Evolutionary conservation across 148 eudicot species (phyloP), one percentile per base, ranked within the genome.

Genomic region (Fagopyrum tataricum): DNA sequence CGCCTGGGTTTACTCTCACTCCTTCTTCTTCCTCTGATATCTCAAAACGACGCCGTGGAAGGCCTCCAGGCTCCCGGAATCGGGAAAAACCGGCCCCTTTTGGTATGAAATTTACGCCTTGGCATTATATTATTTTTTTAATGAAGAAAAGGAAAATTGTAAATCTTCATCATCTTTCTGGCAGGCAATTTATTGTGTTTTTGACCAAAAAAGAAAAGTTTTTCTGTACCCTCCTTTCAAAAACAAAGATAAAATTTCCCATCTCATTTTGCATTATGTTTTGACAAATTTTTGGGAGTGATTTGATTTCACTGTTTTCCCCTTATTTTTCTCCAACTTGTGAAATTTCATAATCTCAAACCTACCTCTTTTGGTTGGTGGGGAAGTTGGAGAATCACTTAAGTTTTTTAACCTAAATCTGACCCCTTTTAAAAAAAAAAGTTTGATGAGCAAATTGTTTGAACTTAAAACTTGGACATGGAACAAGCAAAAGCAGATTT

Each of bases 11-110:
- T 43, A 70, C 48, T 42, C 51, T 46, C 18, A 43, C 72, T 14
- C 72, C 72, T 6, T 44, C 52, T 44, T 46, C 72, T 10, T 70
- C 52, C 4, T 70, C 72, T 44, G 72, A 42, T 70, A 13, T 46
- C 39, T 46, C 72, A 13, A 70, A 70, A 46, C 72, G 72, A 46
- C 72, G 72, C 26, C 72, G 72, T 70, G 72, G 72, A 21, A 70
- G 72, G 72, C 72, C 72, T 12, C 72, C 52, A 6, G 72, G 72
- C 48, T 70, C 72, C 13, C 51, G 72, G 15, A 70, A 70, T 31
- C 26, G 72, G 52, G 51, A 43, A 23, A 70, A 70, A 44, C 51
- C 52, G 37, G 23, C 72, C 0, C 72, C 72, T 8, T 26, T 23
- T 2, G 52, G 72, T 70, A 44, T 9, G 72, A 14, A 44, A 43